Base-by-base conservation (phyloP, 306 rosid species). In the Vigna unguiculata region DNA sequence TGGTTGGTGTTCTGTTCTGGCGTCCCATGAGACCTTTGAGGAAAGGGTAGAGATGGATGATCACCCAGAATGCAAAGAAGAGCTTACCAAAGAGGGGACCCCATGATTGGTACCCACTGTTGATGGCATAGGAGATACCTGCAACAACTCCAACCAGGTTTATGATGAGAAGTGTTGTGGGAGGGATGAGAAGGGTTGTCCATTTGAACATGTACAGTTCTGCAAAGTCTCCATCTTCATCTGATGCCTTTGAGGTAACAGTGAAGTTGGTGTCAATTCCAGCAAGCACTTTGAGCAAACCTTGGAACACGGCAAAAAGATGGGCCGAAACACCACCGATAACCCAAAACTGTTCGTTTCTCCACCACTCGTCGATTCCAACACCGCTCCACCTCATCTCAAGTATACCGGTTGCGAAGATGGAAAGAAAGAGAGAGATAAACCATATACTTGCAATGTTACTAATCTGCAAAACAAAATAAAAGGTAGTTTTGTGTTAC, bases 351-450 rank as follows among this genome's bases (percentile, higher is more conserved):
- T 90, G 97, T 74, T 92, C 97, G 19, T 92, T 92, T 82, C 97
- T 92, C 97, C 97, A 92, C 97, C 96, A 92, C 83, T 92, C 97
- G 0, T 92, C 97, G 0, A 92, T 92, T 78, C 96, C 93, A 0
- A 92, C 97, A 20, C 97, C 97, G 59, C 97, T 92, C 97, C 97
- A 92, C 70, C 97, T 86, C 97, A 92, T 92, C 90, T 92, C 97
- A 9, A 92, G 93, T 57, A 92, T 92, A 71, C 97, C 97, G 0
- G 97, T 92, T 0, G 97, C 97, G 3, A 92, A 92, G 86, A 92
- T 92, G 83, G 97, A 92, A 68, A 92, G 86, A 78, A 92, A 92
- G 90, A 92, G 97, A 17, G 96, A 73, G 62, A 92, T 87, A 62
- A 92, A 92, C 97, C 97, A 92, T 79, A 92, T 86, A 82, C 97